Percentiles rank a stretch among this genome's conserved stretches.
phyloP scores from a whole-genome alignment of 352 stramenopile genomes.

The Hyaloperonospora brassicae region DNA sequence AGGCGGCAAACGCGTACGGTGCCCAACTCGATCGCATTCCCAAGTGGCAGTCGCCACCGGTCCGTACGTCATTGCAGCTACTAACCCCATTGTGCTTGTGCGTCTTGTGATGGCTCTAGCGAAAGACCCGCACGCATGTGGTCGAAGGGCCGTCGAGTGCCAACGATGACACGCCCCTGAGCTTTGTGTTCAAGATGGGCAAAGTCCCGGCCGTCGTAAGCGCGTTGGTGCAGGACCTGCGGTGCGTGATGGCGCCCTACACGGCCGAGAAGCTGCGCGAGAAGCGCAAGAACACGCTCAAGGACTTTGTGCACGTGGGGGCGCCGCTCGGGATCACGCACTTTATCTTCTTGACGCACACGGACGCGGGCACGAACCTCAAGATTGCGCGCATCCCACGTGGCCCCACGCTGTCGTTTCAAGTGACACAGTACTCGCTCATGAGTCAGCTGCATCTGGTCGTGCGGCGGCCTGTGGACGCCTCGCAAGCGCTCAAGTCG shows the following conservation, averaged over 20 bases:
- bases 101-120: slow-evolving; percentile 20
- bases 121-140: slow-evolving; percentile 80
- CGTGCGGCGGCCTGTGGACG: slow-evolving; percentile 88
- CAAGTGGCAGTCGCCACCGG: too few species aligned
- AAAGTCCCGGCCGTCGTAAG: slow-evolving; percentile 71
- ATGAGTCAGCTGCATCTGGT: slow-evolving; percentile 88
- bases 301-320: slow-evolving; percentile 89
- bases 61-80: too few species aligned
- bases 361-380: slow-evolving; percentile 89
- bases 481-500: slow-evolving; percentile 79
- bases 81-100: too few species aligned
- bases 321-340: slow-evolving; percentile 93
- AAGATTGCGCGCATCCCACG: slow-evolving; percentile 90
- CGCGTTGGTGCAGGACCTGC: slow-evolving; percentile 88
- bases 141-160: slow-evolving; percentile 53
- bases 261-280: slow-evolving; percentile 90
- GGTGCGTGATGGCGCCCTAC: slow-evolving; percentile 92
- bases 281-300: slow-evolving; percentile 88
- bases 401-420: slow-evolving; percentile 94
- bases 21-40: too few species aligned
- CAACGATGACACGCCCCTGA: slow-evolving; percentile 84
- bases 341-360: slow-evolving; percentile 94
- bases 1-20: slow-evolving; percentile 75
- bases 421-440: slow-evolving; percentile 86
- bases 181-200: slow-evolving; percentile 89